Base-by-base conservation (phyloP, 768 basidiomycete genomes). In the Serendipita sp. region DNA sequence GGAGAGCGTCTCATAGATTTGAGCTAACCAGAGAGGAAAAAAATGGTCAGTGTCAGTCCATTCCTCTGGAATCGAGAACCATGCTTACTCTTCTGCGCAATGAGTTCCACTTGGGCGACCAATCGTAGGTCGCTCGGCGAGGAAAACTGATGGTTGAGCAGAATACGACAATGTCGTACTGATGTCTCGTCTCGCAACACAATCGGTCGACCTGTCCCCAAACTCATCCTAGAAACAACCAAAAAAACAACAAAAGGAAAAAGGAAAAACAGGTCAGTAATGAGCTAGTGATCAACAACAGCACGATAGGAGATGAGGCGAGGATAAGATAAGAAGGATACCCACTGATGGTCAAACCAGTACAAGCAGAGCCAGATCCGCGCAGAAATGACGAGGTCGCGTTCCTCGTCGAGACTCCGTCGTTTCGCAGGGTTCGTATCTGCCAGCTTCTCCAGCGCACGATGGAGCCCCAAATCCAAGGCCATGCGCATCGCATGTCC, bases 401-500 rank as follows among this genome's bases (percentile, higher is more conserved):
- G 76, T 71, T 97, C 92, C 62, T 78, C 76, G 69, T 90, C 86
- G 65, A 93, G 90, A 63, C 88, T 81, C 31, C 83, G 77, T 24
- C 63, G 60, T 56, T 68, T 65, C 4, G 62, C 66, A 33, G 63
- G 28, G 24, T 51, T 56, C 3, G 61, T 81, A 60, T 94, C 89
- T 1, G 86, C 88, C 7, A 97, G 79, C 71, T 91, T 95, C 70
- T 95, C 92, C 45, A 96, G 73, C 9, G 94, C 94, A 45, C 89
- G 85, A 71, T 97, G 91, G 22, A 97, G 78, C 33, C 93, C 91
- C 61, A 97, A 84, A 70, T 96, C 93, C 61, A 95, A 75, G 22
- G 90, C 92, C 90, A 95, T 95, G 61, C 94, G 83, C 83, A 96
- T 85, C 3, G 94, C 94, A 69, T 97, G 94, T 2, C 94, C 94